A percentile compares a stretch with the other conserved stretches of the same genome.
Evolutionary conservation across 306 rosid genomes (phyloP).

Genomic region (Albizia julibrissin): DNA sequence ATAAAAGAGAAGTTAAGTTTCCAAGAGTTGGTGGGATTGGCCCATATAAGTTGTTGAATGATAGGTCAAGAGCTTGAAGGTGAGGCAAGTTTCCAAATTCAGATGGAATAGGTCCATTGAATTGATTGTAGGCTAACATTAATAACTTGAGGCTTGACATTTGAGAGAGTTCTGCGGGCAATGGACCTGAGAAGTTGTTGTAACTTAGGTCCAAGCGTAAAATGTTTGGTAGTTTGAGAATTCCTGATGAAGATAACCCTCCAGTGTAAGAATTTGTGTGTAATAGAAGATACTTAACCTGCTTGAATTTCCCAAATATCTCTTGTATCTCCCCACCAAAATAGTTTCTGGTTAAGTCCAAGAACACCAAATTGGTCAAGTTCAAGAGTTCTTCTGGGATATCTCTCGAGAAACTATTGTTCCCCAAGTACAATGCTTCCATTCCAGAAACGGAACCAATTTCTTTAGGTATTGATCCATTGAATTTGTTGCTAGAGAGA

Average conservation of each 20-base stretch:
- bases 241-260: slow-evolving; percentile 71
- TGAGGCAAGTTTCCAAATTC: slow-evolving; percentile 55
- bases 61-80: slow-evolving; percentile 85
- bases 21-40: slow-evolving; percentile 79
- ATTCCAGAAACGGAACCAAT: slow-evolving; percentile 63
- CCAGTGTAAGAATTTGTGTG: slow-evolving; percentile 71
- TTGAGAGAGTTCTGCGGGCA: slow-evolving; percentile 67
- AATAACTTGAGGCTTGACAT: slow-evolving; percentile 66
- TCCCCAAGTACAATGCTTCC: slow-evolving; percentile 64
- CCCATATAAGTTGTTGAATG: slow-evolving; percentile 67
- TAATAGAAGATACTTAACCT: slow-evolving; percentile 65
- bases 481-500: slow-evolving; percentile 62
- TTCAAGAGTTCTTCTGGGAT: slow-evolving; percentile 65
- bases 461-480: slow-evolving; percentile 68
- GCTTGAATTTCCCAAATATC: slow-evolving; percentile 71
- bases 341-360: slow-evolving; percentile 81
- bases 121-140: slow-evolving; percentile 70
- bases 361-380: slow-evolving; percentile 61
- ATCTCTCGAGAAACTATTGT: slow-evolving; percentile 64
- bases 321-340: slow-evolving; percentile 69
- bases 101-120: slow-evolving; percentile 68
- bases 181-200: slow-evolving; percentile 76
- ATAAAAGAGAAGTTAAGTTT: slow-evolving; percentile 71
- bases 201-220: slow-evolving; percentile 63
- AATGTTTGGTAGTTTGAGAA: slow-evolving; percentile 64